phyloP scores from a whole-genome alignment of 2,329 filamentous ascomycete species.

The Esteya vermicola region DNA sequence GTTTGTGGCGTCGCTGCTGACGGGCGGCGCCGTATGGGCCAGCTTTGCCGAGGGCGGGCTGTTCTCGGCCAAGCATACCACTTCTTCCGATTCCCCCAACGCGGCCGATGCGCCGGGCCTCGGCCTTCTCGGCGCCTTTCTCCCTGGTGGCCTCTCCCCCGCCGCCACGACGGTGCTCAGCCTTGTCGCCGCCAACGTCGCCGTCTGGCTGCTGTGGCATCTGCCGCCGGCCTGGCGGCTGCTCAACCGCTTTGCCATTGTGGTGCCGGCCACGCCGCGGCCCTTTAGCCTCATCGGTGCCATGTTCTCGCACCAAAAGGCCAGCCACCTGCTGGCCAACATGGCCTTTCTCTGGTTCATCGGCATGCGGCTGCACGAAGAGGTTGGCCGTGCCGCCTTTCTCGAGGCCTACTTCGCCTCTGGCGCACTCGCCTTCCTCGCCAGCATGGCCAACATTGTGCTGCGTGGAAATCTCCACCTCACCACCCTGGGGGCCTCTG shows the following conservation, averaged over 20 bases:
- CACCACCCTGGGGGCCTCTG: constrained; percentile 53
- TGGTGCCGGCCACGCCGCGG: constrained; percentile 49
- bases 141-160: constrained; percentile 32
- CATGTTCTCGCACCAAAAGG: constrained; percentile 53
- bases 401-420: constrained; percentile 50
- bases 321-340: constrained; percentile 49
- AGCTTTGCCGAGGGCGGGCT: no score
- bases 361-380: constrained; percentile 53
- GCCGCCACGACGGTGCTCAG: constrained; percentile 48
- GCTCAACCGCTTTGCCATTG: constrained; percentile 55
- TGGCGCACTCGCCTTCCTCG: constrained; percentile 43
- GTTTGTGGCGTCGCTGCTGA: constrained; percentile 29
- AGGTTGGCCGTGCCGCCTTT: constrained; percentile 55
- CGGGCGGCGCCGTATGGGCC: constrained; percentile 27
- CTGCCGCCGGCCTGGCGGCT: constrained; percentile 49
- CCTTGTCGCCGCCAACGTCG: constrained; percentile 45
- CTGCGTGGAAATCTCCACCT: constrained; percentile 28
- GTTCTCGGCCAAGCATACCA: no score
- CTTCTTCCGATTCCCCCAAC: no score
- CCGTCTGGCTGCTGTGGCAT: constrained; percentile 45
- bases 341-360: constrained; percentile 52
- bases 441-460: constrained; percentile 38
- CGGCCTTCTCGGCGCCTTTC: neutral
- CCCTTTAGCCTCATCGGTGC: constrained; percentile 47
- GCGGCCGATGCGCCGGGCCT: no score